phyloP scores from a whole-genome alignment of 495 filamentous ascomycete genomes.

The Podospora comata region DNA sequence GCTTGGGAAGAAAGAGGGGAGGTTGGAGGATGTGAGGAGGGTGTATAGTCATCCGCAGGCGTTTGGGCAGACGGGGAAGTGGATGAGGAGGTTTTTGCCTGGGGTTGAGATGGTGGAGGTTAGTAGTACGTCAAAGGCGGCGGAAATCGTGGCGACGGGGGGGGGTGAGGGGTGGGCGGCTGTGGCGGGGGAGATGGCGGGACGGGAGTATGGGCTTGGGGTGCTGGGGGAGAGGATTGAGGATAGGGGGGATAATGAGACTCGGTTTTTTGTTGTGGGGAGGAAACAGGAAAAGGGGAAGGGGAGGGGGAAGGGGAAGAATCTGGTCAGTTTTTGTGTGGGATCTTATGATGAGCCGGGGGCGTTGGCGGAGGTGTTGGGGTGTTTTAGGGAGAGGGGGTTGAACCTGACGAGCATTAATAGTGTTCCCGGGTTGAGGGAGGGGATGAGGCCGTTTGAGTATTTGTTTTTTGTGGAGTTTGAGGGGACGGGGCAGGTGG shows the following conservation, averaged over 20 bases:
- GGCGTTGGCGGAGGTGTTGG: conserved; percentile 73
- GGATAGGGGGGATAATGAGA: conserved; percentile 79
- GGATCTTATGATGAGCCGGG: conserved; percentile 67
- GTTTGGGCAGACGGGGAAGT: conserved; percentile 85
- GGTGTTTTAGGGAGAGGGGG: conserved; percentile 65
- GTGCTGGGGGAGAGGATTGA: conserved; percentile 74
- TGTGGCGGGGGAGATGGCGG: conserved; percentile 71
- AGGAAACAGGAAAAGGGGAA: conserved; percentile 15
- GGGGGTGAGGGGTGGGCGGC: conserved; percentile 64
- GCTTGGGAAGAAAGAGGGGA: conserved; percentile 42
- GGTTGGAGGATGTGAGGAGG: conserved; percentile 49
- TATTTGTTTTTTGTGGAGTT: conserved; percentile 97
- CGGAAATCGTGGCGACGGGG: conserved; percentile 61
- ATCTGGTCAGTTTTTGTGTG: conserved; percentile 76
- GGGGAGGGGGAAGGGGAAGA: conserved; percentile 50
- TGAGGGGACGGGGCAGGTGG: conserved; percentile 51
- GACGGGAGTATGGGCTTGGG: conserved; percentile 60
- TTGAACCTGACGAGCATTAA: conserved; percentile 91
- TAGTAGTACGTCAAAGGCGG: conserved; percentile 79
- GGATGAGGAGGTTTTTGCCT: conserved; percentile 63
- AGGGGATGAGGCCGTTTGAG: conserved; percentile 63
- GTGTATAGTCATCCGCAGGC: conserved; percentile 93
- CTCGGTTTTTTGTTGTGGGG: conserved; percentile 75
- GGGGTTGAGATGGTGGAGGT: conserved; percentile 77
- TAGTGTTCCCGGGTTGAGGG: conserved; percentile 70